phyloP scores from a whole-genome alignment of 2,329 filamentous ascomycete species.

The Neopestalotiopsis sp. region DNA sequence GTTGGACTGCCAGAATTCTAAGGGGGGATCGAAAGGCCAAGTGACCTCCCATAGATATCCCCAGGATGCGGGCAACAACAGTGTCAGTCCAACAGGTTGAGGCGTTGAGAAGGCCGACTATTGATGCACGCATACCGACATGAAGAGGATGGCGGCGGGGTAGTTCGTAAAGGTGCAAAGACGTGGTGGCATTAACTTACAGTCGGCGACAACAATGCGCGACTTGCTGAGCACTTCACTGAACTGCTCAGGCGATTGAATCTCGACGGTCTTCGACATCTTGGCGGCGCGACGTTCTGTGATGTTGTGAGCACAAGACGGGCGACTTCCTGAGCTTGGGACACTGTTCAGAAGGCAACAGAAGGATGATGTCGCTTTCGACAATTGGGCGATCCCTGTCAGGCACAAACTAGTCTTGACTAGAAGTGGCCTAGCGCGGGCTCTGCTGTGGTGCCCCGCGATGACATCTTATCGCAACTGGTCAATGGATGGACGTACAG shows the following conservation, averaged over 20 bases:
- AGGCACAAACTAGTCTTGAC: conserved; percentile 16
- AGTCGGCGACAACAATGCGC: conserved; percentile 85
- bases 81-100: background rate
- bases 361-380: conserved; percentile 16
- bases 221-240: conserved; percentile 71
- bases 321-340: conserved; percentile 4
- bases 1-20: background rate
- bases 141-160: conserved; percentile 34
- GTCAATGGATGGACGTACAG: background rate
- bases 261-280: conserved; percentile 51
- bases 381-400: conserved; percentile 18
- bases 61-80: background rate
- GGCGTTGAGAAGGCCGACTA: background rate
- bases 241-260: conserved; percentile 68
- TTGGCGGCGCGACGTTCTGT: conserved; percentile 29
- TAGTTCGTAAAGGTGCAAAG: conserved; percentile 20
- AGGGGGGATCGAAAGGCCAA: background rate
- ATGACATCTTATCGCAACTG: conserved; percentile 14
- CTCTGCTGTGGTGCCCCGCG: conserved; percentile 12
- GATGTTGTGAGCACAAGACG: background rate
- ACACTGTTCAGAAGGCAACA: background rate
- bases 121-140: background rate
- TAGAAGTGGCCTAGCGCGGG: background rate
- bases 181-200: conserved; percentile 59
- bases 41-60: background rate